phyloP scores from a whole-genome alignment of 768 basidiomycete genomes.

The Russula ochroleuca region DNA sequence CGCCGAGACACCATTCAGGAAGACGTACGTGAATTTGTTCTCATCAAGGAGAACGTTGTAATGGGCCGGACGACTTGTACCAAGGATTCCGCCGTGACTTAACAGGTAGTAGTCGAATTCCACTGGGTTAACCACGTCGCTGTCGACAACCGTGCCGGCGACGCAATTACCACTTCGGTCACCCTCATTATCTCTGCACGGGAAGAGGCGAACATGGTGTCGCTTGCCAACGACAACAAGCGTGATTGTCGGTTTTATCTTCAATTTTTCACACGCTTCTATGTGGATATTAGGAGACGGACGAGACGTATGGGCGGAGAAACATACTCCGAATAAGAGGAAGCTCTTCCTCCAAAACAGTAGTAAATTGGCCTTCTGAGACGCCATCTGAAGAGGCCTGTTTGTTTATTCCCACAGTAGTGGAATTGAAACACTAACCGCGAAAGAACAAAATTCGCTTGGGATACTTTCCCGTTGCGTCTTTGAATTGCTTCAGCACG shows the following conservation, averaged over 20 bases:
- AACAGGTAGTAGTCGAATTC: constrained; percentile 78
- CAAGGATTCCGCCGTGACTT: constrained; percentile 71
- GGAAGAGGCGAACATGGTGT: constrained; percentile 66
- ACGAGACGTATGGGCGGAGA: background rate
- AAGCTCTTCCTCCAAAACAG: constrained; percentile 54
- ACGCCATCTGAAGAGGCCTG: constrained; percentile 42
- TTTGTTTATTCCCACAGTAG: background rate
- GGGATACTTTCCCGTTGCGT: constrained; percentile 53
- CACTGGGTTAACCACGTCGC: constrained; percentile 60
- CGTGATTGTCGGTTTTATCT: constrained; percentile 63
- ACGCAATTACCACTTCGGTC: constrained; percentile 70
- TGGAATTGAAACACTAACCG: constrained; percentile 38
- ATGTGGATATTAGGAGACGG: constrained; percentile 2
- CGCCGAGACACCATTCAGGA: background rate
- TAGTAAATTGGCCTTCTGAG: constrained; percentile 51
- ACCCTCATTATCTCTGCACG: constrained; percentile 39
- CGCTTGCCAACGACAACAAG: constrained; percentile 78
- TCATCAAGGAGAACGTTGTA: constrained; percentile 51
- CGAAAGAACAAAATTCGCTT: constrained; percentile 74
- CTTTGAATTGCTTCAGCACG: constrained; percentile 55
- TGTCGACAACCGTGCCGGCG: constrained; percentile 76
- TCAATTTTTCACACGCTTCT: constrained; percentile 61
- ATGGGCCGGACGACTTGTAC: constrained; percentile 67
- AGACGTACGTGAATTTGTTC: constrained; percentile 56
- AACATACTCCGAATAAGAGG: constrained; percentile 51